Evolutionary conservation across 2,329 filamentous ascomycete species (phyloP).

Genomic region (Colletotrichum truncatum): DNA sequence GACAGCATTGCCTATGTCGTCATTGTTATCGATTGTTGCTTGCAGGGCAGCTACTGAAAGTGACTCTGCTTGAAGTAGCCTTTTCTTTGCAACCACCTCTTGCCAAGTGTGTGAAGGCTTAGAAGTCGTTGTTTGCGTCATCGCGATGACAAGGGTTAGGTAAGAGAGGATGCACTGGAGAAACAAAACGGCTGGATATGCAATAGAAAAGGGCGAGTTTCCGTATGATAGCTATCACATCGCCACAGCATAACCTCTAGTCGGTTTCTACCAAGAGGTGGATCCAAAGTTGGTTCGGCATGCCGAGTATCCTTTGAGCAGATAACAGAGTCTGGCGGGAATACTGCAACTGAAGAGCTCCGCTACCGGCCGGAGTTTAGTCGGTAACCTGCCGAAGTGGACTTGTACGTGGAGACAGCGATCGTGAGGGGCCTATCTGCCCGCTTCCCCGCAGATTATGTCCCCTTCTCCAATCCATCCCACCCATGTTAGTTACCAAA

Average conservation of each 20-base stretch:
- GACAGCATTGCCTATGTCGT: neutral
- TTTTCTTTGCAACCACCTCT: neutral
- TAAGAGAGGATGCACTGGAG: neutral
- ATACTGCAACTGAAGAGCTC: neutral
- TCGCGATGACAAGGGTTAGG: neutral
- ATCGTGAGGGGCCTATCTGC: neutral
- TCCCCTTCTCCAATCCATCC: neutral
- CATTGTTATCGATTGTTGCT: neutral
- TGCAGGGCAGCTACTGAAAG: neutral
- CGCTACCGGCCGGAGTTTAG: neutral
- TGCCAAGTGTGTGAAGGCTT: neutral
- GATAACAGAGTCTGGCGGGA: neutral
- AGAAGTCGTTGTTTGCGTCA: neutral
- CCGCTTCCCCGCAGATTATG: slow-evolving; percentile 1
- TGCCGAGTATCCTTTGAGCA: neutral
- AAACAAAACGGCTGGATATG: too few species aligned
- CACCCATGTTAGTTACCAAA: neutral
- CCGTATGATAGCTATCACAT: too few species aligned
- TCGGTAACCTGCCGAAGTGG: neutral
- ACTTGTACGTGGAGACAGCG: slow-evolving; percentile 5
- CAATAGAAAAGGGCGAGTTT: too few species aligned
- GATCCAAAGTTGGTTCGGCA: neutral
- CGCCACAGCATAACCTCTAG: too few species aligned
- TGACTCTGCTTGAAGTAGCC: neutral
- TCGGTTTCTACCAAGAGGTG: neutral